These are phyloP conservation scores for Cicer arietinum DNA, from an alignment of 306 rosid genomes.

Conservation along the genomic window DNA sequence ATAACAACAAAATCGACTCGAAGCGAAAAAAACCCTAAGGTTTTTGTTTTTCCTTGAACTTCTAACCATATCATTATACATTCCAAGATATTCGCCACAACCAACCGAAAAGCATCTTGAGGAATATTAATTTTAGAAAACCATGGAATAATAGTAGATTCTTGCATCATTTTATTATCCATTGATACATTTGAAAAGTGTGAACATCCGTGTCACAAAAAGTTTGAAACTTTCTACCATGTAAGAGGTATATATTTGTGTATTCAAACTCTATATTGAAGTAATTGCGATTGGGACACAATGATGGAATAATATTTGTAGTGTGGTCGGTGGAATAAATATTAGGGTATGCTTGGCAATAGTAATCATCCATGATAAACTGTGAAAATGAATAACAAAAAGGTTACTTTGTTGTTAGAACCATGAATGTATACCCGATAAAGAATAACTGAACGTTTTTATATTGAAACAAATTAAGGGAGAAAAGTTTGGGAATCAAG, in stretches of 20 bases:
- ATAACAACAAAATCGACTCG: not conserved
- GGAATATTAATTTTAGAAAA: not conserved
- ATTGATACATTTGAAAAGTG: not conserved
- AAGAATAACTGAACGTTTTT: too few species aligned
- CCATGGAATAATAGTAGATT: not conserved
- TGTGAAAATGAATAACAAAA: not conserved
- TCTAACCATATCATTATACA: constrained; percentile 5
- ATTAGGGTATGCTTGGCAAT: constrained; percentile 1
- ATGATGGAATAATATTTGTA: not conserved
- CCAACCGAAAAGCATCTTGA: not conserved
- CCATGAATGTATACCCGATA: too few species aligned
- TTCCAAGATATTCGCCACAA: not conserved
- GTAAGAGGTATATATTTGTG: not conserved
- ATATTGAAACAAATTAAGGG: too few species aligned
- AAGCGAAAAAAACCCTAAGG: not conserved
- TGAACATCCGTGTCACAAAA: fast-evolving
- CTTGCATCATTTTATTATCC: not conserved
- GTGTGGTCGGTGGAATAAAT: fast-evolving
- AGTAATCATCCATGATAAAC: constrained; percentile 13
- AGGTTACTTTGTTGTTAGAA: not conserved
- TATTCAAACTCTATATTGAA: not conserved
- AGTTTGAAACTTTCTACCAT: not conserved
- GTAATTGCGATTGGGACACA: not conserved
- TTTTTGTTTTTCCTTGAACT: too few species aligned
- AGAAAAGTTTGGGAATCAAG: too few species aligned